These are phyloP conservation scores for Lecanicillium sp. DNA, from an alignment of 2,329 filamentous ascomycete species.

Conservation along the genomic window DNA sequence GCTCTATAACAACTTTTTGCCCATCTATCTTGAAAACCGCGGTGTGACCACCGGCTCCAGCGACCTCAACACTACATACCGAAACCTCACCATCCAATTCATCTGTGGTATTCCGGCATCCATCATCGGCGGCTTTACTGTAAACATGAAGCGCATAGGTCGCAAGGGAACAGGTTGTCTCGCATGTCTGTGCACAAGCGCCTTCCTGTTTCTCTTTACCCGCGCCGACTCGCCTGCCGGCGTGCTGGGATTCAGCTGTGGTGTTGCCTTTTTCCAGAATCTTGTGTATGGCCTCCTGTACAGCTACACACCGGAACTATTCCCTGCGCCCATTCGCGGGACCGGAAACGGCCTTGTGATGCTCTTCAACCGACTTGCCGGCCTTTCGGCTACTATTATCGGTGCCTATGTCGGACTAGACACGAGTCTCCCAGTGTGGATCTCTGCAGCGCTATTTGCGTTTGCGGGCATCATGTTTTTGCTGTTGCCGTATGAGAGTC, in stretches of 20 bases:
- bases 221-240: slow-evolving; percentile 3
- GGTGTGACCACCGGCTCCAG: slow-evolving; percentile 24
- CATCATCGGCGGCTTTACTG: slow-evolving; percentile 14
- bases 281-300: slow-evolving; percentile 12
- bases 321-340: slow-evolving; percentile 40
- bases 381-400: slow-evolving; percentile 28
- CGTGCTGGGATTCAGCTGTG: slow-evolving; percentile 14
- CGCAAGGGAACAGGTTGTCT: slow-evolving; percentile 13
- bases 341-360: slow-evolving; percentile 37
- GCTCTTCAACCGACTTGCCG: slow-evolving; percentile 22
- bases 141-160: slow-evolving; percentile 13
- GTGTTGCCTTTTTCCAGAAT: slow-evolving; percentile 16
- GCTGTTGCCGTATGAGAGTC: slow-evolving; percentile 31
- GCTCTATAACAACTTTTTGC: slow-evolving; percentile 37
- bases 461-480: slow-evolving; percentile 28
- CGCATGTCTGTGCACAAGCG: slow-evolving; percentile 12
- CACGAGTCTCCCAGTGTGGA: slow-evolving; percentile 30
- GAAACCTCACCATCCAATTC: slow-evolving; percentile 15
- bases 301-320: slow-evolving; percentile 36
- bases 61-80: slow-evolving; percentile 7
- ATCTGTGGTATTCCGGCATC: slow-evolving; percentile 14
- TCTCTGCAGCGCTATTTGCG: slow-evolving; percentile 31
- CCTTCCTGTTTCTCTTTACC: slow-evolving; percentile 9
- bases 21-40: slow-evolving; percentile 32
- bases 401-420: slow-evolving; percentile 28